These are phyloP conservation scores for Calonectria montana DNA, from an alignment of 2,329 filamentous ascomycete genomes.

Conservation along the genomic window DNA sequence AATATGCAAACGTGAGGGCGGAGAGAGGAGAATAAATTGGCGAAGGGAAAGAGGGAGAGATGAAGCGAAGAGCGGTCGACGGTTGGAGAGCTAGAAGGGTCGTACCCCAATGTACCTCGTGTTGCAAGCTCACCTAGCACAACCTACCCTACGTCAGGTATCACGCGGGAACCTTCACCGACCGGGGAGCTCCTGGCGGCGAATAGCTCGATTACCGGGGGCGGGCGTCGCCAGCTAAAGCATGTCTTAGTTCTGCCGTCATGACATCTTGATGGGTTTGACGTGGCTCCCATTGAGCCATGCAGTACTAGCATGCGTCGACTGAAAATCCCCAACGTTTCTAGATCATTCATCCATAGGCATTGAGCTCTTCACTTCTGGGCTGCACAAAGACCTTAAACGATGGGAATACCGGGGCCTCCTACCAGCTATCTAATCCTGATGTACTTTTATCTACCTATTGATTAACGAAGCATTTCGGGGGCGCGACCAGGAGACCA, in stretches of 20 bases:
- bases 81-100: slow-evolving; percentile 33
- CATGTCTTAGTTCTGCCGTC: slow-evolving; percentile 15
- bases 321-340: not conserved
- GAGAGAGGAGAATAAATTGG: slow-evolving; percentile 2
- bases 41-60: slow-evolving; percentile 1
- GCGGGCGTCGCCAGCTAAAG: slow-evolving; percentile 6
- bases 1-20: not conserved
- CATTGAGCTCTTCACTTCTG: not conserved
- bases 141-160: slow-evolving; percentile 17
- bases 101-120: slow-evolving; percentile 31
- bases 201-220: slow-evolving; percentile 16
- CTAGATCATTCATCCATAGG: not conserved
- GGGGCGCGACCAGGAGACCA: slow-evolving; percentile 9
- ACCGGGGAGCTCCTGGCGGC: slow-evolving; percentile 13
- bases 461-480: slow-evolving; percentile 5
- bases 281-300: not conserved
- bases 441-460: slow-evolving; percentile 2
- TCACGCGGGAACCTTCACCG: slow-evolving; percentile 25
- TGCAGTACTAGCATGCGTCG: not conserved
- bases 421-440: not conserved
- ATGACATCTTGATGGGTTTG: slow-evolving; percentile 5
- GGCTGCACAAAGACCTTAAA: not conserved
- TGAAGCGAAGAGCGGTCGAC: slow-evolving; percentile 29
- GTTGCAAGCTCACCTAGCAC: slow-evolving; percentile 11
- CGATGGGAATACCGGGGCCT: not conserved